Base-by-base conservation (phyloP, 1,284 basidiomycete genomes). In the Cutaneotrichosporon spelunceum region DNA sequence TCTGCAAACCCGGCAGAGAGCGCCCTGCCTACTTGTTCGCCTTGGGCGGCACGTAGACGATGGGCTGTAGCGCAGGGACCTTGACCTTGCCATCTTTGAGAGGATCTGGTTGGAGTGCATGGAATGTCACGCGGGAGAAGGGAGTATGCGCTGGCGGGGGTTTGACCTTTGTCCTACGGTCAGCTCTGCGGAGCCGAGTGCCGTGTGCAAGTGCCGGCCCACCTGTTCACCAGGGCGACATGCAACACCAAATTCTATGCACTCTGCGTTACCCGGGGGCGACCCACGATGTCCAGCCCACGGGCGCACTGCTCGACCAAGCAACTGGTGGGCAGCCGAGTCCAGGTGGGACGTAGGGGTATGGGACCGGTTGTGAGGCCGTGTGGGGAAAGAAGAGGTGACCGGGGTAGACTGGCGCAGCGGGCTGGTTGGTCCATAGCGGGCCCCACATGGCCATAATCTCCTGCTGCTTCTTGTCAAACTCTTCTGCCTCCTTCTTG, bases 381-480 rank as follows among this genome's bases (percentile, higher is more conserved):
- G 55, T 39, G 24, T 27, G 14, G 1, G 55, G 50, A 44, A 61
- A 54, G 26, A 29, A 33, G 24, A 61, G 10, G 13, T 36, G 48
- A 3, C 42, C 45, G 23, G 56, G 42, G 14, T 50, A 45, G n/a
- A 50, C 48, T 0, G 24, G 44, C 26, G 42, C 56, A 24, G 36
- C 27, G 48, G 48, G 48, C 27, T 50, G 48, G 50, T 62, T 50
- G 30, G 36, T 34, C 47, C 68, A 68, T 29, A 65, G 61, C 33
- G 64, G 62, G 36, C 55, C 54, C 61, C 63, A 62, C 47, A 61
- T 59, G 21, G 58, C 50, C 34, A 54, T 54, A 14, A 53, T 30
- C 23, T 39, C 26, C 48, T 56, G 11, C 23, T 53, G 16, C 56
- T 55, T 42, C 47, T 60, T 45, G 42, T 53, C 59, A 4, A 59